Conservation (phyloP, 768 basidiomycete species). For the Hericium alpestre region DNA sequence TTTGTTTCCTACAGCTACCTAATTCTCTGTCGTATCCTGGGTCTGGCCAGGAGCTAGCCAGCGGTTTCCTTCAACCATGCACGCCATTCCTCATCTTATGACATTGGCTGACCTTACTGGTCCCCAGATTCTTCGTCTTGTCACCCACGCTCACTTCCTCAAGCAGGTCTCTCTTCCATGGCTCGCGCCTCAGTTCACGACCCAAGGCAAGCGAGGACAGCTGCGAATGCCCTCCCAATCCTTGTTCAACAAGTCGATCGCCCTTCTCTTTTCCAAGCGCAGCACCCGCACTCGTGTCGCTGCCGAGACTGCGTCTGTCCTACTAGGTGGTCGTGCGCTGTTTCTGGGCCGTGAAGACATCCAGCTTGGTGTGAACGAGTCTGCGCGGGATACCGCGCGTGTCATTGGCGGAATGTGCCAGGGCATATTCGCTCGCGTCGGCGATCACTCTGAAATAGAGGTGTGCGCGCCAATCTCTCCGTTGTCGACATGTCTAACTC, state of each 20-base stretch:
- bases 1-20: neutral
- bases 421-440: conserved; percentile 94
- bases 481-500: neutral
- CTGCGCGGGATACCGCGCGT: conserved; percentile 67
- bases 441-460: conserved; percentile 87
- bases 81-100: conserved; percentile 58
- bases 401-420: conserved; percentile 93
- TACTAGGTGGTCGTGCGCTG: conserved; percentile 82
- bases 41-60: too few species aligned
- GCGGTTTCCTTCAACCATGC: too few species aligned
- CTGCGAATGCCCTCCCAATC: conserved; percentile 62
- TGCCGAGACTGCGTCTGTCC: conserved; percentile 67
- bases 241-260: conserved; percentile 74
- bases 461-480: conserved; percentile 31
- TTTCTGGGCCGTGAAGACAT: conserved; percentile 88
- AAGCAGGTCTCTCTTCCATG: conserved; percentile 58
- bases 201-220: conserved; percentile 16
- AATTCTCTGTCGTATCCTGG: too few species aligned
- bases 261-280: conserved; percentile 86
- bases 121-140: conserved; percentile 57
- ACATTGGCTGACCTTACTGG: conserved; percentile 81
- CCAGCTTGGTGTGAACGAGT: conserved; percentile 94
- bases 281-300: conserved; percentile 87
- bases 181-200: conserved; percentile 40
- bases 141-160: conserved; percentile 54